A percentile compares a stretch with the other conserved stretches of the same genome.
Conservation (phyloP, 352 stramenopile species). For the Phytophthora syringae region DNA sequence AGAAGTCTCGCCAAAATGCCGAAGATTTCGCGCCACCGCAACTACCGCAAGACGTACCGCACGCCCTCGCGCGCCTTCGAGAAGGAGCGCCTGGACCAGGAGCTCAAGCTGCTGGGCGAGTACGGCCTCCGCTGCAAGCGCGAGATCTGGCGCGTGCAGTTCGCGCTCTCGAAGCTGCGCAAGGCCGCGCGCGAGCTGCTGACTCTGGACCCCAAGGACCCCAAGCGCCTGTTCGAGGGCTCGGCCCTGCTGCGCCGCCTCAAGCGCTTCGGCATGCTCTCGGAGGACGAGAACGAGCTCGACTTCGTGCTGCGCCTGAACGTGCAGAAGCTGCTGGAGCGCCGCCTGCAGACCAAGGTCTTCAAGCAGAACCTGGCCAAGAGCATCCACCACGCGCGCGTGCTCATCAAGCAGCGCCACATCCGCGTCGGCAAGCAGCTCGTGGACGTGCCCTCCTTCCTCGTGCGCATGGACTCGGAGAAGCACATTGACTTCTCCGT, state of each 20-base stretch:
- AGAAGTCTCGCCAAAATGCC: conserved; percentile 81
- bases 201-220: conserved; percentile 98
- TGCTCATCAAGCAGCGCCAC: conserved; percentile 99
- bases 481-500: conserved; percentile 99
- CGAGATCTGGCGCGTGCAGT: conserved; percentile 99
- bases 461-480: conserved; percentile 98
- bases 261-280: conserved; percentile 96
- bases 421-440: conserved; percentile 99
- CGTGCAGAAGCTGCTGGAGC: conserved; percentile 99
- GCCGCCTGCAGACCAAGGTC: conserved; percentile 98
- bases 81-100: conserved; percentile 99
- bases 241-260: conserved; percentile 97
- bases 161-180: conserved; percentile 98
- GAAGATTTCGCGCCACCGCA: conserved; percentile 88
- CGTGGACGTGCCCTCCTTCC: conserved; percentile 99
- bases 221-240: conserved; percentile 99
- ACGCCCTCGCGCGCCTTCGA: conserved; percentile 99
- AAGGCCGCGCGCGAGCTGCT: conserved; percentile 98
- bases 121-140: conserved; percentile 99
- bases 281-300: conserved; percentile 98
- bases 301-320: conserved; percentile 99
- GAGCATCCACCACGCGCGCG: conserved; percentile 99
- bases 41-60: conserved; percentile 99
- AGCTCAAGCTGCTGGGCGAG: conserved; percentile 99
- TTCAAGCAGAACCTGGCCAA: conserved; percentile 99